These are phyloP conservation scores for Plantago lanceolata DNA, from an alignment of 305 asterid species.

Conservation along the genomic window DNA sequence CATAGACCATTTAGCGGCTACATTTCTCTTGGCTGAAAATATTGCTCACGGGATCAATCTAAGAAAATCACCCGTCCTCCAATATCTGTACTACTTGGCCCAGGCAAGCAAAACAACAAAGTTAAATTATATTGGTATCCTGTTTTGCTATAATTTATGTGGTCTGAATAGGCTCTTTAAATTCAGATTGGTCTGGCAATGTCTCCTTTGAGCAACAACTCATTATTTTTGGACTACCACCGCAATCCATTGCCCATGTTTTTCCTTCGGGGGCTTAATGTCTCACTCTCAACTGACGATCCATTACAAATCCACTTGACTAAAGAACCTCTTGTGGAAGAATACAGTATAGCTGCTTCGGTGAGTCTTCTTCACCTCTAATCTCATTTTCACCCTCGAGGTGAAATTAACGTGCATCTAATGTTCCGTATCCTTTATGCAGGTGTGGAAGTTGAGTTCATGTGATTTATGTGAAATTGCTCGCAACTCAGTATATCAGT, in stretches of 20 bases:
- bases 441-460: slow-evolving; percentile 97
- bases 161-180: slow-evolving; percentile 23
- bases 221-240: slow-evolving; percentile 91
- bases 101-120: slow-evolving; percentile 52
- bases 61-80: slow-evolving; percentile 95
- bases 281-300: slow-evolving; percentile 94
- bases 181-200: slow-evolving; percentile 96
- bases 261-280: slow-evolving; percentile 92
- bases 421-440: slow-evolving; percentile 17
- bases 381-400: slow-evolving; percentile 1
- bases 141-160: slow-evolving; percentile 19
- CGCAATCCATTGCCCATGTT: slow-evolving; percentile 94
- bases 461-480: slow-evolving; percentile 98
- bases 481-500: slow-evolving; percentile 91
- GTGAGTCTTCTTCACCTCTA: slow-evolving; percentile 48
- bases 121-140: slow-evolving; percentile 8
- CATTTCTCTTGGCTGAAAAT: slow-evolving; percentile 84
- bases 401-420: slow-evolving; percentile 12
- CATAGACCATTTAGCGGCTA: slow-evolving; percentile 95
- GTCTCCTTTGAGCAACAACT: slow-evolving; percentile 99
- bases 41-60: slow-evolving; percentile 96
- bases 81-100: slow-evolving; percentile 86
- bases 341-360: slow-evolving; percentile 97
- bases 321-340: slow-evolving; percentile 97
- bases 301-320: slow-evolving; percentile 97